Evolutionary conservation across 257 asterid genomes (phyloP).

Genomic region (Nicotiana benthamiana): DNA sequence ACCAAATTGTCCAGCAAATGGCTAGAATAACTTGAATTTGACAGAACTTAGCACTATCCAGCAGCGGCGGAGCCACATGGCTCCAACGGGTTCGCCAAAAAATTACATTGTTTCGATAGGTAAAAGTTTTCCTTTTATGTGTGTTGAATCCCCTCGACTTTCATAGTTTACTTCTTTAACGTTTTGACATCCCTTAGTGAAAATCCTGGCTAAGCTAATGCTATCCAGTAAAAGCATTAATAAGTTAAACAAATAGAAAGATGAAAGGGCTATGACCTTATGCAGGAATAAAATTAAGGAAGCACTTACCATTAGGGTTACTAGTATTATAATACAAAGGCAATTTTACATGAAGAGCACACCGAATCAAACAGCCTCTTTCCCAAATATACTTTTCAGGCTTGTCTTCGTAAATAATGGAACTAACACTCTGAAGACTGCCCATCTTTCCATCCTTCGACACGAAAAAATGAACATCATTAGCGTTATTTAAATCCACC

Average conservation of each 20-base stretch:
- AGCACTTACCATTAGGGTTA: conserved; percentile 44
- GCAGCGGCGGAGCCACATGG: neutral
- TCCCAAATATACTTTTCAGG: conserved; percentile 71
- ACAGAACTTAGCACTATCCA: neutral
- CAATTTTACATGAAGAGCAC: conserved; percentile 60
- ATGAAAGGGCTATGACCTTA: neutral
- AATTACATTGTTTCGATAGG: no score
- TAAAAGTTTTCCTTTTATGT: no score
- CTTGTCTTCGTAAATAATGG: conserved; percentile 48
- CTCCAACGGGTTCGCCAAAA: no score
- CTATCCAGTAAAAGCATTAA: neutral
- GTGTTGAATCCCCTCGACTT: no score
- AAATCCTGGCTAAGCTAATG: no score
- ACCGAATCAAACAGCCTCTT: conserved; percentile 58
- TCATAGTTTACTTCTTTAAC: no score
- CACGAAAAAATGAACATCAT: conserved; percentile 50
- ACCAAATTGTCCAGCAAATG: neutral
- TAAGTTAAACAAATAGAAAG: neutral
- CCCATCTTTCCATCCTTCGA: conserved; percentile 30
- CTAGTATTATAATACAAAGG: conserved; percentile 57
- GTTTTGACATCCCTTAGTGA: no score
- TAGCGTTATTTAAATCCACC: conserved; percentile 35
- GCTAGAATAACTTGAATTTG: neutral
- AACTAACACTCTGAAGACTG: conserved; percentile 34
- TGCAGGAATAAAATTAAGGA: neutral